These are phyloP conservation scores for Anacardium occidentale DNA, from an alignment of 345 rosid species.

Conservation along the genomic window DNA sequence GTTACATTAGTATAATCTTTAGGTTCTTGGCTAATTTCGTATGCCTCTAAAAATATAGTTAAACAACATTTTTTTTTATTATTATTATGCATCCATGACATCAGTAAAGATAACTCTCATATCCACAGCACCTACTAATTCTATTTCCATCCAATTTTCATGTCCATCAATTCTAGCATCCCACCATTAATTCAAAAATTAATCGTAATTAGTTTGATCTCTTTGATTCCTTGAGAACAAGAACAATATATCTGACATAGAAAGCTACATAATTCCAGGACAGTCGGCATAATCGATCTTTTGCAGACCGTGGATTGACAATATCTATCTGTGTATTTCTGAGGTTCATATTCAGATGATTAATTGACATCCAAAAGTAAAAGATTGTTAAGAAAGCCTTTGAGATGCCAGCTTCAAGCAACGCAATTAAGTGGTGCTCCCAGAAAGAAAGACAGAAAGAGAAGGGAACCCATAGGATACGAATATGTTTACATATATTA, in stretches of 20 bases:
- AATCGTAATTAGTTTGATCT: neutral
- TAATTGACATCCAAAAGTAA: neutral
- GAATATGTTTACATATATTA: neutral
- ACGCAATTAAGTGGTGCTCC: constrained; percentile 13
- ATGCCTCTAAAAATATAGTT: no score
- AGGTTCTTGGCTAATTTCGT: no score
- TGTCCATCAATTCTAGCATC: neutral
- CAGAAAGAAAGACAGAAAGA: constrained; percentile 7
- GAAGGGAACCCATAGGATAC: constrained; percentile 4
- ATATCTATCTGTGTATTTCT: neutral
- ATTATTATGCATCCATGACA: neutral
- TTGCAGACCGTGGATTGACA: constrained; percentile 1
- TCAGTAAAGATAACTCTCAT: constrained; percentile 12
- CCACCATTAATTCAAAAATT: neutral
- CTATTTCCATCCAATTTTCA: neutral
- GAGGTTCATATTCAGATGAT: neutral
- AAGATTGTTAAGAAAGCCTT: neutral
- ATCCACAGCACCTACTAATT: constrained; percentile 1
- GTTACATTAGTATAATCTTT: no score
- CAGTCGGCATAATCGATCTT: constrained; percentile 9
- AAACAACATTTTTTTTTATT: no score
- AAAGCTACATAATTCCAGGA: no score
- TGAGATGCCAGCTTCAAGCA: constrained; percentile 2
- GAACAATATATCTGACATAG: no score
- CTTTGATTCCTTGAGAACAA: constrained; percentile 4